A percentile compares a stretch with the other conserved stretches of the same genome.
These are phyloP conservation scores for Jaapia argillacea DNA, from an alignment of 768 basidiomycete genomes.

Conservation along the genomic window DNA sequence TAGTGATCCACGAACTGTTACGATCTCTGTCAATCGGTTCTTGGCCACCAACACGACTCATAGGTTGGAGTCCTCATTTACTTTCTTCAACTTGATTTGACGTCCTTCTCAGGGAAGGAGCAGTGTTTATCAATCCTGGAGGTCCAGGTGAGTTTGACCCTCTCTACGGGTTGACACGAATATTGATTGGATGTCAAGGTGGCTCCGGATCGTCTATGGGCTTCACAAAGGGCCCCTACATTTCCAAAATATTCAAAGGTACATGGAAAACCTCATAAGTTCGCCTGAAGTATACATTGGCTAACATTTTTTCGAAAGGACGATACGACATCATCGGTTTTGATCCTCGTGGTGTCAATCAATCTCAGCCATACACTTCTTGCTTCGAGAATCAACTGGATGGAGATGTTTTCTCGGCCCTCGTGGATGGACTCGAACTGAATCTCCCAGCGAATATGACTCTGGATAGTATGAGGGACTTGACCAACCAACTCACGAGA, in stretches of 20 bases:
- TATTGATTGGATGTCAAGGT: not conserved
- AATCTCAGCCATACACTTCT: not conserved
- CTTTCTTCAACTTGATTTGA: not conserved
- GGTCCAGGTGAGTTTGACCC: not conserved
- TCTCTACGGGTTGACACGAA: not conserved
- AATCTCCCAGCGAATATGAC: not conserved
- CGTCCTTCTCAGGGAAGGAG: not conserved
- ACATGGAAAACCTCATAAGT: not conserved
- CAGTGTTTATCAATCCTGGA: not conserved
- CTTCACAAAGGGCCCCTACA: not conserved
- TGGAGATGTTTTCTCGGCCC: not conserved
- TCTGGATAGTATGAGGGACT: not conserved
- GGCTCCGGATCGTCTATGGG: not conserved
- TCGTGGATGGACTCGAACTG: not conserved
- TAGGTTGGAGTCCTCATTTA: not conserved
- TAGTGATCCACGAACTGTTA: not conserved
- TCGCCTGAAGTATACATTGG: not conserved
- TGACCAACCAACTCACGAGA: not conserved
- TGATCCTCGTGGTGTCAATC: not conserved
- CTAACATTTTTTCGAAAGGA: not conserved
- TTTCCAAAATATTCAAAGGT: not conserved
- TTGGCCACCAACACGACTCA: not conserved
- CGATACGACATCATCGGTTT: conserved; percentile 1
- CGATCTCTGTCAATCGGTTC: not conserved
- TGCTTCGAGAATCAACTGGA: not conserved